A percentile compares a stretch with the other conserved stretches of the same genome.
Evolutionary conservation across 805 yeast species (phyloP).

Genomic region (Metschnikowia sp.): DNA sequence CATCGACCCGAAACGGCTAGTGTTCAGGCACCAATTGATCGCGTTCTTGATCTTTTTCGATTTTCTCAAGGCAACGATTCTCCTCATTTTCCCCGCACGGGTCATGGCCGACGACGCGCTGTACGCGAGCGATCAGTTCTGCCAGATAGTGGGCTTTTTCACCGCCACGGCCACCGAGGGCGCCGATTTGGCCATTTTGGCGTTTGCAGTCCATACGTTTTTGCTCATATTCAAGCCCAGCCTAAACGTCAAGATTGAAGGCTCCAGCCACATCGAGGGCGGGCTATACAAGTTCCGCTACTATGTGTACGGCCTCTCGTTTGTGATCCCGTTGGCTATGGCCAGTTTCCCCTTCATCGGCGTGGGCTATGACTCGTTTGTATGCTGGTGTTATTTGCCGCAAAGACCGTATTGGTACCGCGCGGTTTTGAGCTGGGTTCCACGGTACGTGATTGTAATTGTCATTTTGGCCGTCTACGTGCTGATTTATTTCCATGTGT

Average conservation of each 20-base stretch:
- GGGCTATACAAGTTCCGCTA: constrained; percentile 63
- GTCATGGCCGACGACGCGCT: constrained; percentile 42
- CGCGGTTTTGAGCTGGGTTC: constrained; percentile 74
- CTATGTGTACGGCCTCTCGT: constrained; percentile 54
- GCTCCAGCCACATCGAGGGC: constrained; percentile 52
- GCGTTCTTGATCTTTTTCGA: constrained; percentile 68
- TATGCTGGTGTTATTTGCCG: constrained; percentile 80
- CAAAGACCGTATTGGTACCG: constrained; percentile 70
- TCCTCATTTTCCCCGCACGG: constrained; percentile 66
- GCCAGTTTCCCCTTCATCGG: constrained; percentile 76
- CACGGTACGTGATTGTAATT: constrained; percentile 66
- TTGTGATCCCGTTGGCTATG: constrained; percentile 60
- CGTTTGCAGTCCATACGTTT: constrained; percentile 81
- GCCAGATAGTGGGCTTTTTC: constrained; percentile 73
- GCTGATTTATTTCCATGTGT: constrained; percentile 70
- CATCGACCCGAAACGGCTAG: constrained; percentile 59
- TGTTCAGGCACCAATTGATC: constrained; percentile 70
- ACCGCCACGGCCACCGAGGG: constrained; percentile 81
- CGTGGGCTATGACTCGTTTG: constrained; percentile 51
- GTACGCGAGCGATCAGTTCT: constrained; percentile 48
- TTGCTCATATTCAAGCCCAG: constrained; percentile 66
- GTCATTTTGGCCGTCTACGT: constrained; percentile 62
- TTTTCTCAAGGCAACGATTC: constrained; percentile 65
- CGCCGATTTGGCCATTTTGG: constrained; percentile 77
- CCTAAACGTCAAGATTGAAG: constrained; percentile 38